These are phyloP conservation scores for Beauveria medogensis DNA, from an alignment of 2,329 filamentous ascomycete genomes.

Conservation along the genomic window DNA sequence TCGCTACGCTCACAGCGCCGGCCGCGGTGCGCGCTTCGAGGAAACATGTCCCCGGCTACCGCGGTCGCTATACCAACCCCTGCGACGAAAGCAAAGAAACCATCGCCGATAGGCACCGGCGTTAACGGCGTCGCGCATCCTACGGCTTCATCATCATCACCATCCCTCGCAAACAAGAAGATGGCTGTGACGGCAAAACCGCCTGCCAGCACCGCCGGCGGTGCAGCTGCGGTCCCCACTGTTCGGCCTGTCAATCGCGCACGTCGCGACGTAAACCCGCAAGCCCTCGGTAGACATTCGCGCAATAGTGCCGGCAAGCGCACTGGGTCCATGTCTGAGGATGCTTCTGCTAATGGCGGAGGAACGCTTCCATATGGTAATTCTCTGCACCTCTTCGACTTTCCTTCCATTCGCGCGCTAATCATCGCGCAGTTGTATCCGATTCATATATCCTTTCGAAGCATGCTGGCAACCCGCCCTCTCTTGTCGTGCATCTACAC, in stretches of 20 bases:
- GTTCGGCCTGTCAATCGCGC: conserved; percentile 48
- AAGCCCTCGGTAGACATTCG: conserved; percentile 37
- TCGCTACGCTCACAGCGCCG: conserved; percentile 6
- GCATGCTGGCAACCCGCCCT: conserved; percentile 66
- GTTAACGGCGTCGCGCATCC: conserved; percentile 53
- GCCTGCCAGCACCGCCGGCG: conserved; percentile 27
- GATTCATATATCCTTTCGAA: conserved; percentile 76
- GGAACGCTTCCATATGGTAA: conserved; percentile 48
- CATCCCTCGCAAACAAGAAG: conserved; percentile 49
- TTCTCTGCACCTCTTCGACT: not conserved
- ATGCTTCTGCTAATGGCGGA: conserved; percentile 28
- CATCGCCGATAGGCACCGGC: conserved; percentile 56
- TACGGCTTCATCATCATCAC: conserved; percentile 52
- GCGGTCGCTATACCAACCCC: conserved; percentile 36
- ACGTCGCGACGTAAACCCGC: conserved; percentile 47
- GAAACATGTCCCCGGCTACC: conserved; percentile 48
- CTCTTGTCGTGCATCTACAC: conserved; percentile 79
- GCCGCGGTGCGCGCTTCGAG: conserved; percentile 18
- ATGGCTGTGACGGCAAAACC: conserved; percentile 37
- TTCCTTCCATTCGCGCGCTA: conserved; percentile 13
- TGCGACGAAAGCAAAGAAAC: conserved; percentile 58
- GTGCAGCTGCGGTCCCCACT: conserved; percentile 30
- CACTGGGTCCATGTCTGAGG: conserved; percentile 40
- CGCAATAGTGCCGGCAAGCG: conserved; percentile 43
- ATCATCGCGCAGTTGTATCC: conserved; percentile 52